Conservation (phyloP, 139 green algal species). For the Astrephomene gubernaculifera region DNA sequence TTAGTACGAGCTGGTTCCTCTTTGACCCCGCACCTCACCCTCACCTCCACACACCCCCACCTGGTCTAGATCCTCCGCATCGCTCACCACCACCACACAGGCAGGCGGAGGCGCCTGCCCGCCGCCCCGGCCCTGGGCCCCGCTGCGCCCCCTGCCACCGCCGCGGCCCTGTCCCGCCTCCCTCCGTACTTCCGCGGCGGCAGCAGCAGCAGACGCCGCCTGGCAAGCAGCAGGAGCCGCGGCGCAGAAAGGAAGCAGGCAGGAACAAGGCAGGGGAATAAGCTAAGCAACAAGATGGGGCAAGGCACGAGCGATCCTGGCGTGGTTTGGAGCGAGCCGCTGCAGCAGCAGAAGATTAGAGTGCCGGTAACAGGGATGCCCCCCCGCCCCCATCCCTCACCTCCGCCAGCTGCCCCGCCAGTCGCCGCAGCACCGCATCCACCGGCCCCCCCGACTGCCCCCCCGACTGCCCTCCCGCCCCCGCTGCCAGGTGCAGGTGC, state of each 20-base stretch:
- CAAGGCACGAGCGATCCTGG: no score
- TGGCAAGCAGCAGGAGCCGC: no score
- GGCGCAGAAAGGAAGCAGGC: no score
- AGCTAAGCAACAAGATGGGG: no score
- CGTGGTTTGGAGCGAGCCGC: no score
- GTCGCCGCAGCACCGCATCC: neutral
- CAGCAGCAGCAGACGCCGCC: no score
- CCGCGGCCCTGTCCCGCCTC: neutral
- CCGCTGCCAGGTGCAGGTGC: slow-evolving; percentile 8
- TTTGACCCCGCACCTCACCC: neutral
- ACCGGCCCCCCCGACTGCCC: neutral
- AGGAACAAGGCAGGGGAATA: no score
- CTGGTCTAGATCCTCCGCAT: slow-evolving; percentile 12
- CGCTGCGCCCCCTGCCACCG: neutral
- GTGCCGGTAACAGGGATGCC: neutral
- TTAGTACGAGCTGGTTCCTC: neutral
- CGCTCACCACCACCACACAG: slow-evolving; percentile 6
- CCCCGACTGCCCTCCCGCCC: no score
- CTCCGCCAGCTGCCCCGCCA: neutral
- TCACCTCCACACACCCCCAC: neutral
- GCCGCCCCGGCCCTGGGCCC: neutral
- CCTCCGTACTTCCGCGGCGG: neutral
- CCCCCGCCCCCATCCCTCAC: neutral
- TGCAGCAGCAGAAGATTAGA: neutral
- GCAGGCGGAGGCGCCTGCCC: neutral